Conservation (phyloP, 805 yeast genomes). For the Yamadazyma ubonensis region DNA sequence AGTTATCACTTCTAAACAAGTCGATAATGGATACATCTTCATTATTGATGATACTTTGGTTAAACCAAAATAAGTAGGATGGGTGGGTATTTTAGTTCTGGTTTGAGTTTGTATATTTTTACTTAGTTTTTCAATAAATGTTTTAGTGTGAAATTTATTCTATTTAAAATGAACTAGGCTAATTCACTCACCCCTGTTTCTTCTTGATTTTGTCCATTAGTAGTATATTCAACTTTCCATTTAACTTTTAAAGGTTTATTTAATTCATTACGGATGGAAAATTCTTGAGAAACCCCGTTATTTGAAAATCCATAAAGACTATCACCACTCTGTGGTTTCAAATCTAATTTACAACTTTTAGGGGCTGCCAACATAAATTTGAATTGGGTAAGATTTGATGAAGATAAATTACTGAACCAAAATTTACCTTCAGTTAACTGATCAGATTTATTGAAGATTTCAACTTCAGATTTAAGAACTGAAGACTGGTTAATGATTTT, state of each 20-base stretch:
- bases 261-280: slow-evolving; percentile 35
- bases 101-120: slow-evolving; percentile 7
- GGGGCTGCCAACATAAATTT: slow-evolving; percentile 72
- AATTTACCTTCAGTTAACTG: slow-evolving; percentile 44
- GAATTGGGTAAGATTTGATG: slow-evolving; percentile 47
- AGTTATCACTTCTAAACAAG: slow-evolving; percentile 29
- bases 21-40: slow-evolving; percentile 40
- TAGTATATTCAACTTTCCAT: slow-evolving; percentile 64
- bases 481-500: slow-evolving; percentile 42
- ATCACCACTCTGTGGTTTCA: slow-evolving; percentile 63
- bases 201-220: slow-evolving; percentile 48
- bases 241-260: slow-evolving; percentile 57
- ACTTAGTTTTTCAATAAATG: background rate
- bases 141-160: background rate
- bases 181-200: slow-evolving; percentile 54
- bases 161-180: background rate
- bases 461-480: slow-evolving; percentile 50
- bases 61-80: slow-evolving; percentile 20
- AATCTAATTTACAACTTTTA: slow-evolving; percentile 52
- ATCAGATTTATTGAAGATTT: slow-evolving; percentile 31
- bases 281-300: slow-evolving; percentile 55
- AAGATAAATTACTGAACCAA: slow-evolving; percentile 50
- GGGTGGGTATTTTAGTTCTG: too few relatives aligned
- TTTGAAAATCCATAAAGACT: slow-evolving; percentile 46
- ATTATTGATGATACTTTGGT: slow-evolving; percentile 36